Conservation (phyloP, 2,329 filamentous ascomycete genomes). For the Aspergillus pseudoviridinutans region DNA sequence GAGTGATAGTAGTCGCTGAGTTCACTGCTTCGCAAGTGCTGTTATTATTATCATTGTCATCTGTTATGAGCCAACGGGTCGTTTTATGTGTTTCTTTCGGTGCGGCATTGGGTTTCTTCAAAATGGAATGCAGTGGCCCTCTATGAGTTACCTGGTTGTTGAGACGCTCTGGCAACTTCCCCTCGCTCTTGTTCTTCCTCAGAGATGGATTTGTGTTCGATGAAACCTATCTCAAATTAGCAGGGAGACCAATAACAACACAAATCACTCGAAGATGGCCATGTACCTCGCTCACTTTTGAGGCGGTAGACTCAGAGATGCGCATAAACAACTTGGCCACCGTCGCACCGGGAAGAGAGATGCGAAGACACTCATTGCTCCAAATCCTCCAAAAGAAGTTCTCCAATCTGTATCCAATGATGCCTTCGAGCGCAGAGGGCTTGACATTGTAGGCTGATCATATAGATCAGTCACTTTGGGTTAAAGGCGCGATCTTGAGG, state of each 20-base stretch:
- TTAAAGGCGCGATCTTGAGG: neutral
- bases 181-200: neutral
- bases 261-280: neutral
- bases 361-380: constrained; percentile 37
- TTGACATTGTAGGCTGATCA: constrained; percentile 45
- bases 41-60: constrained; percentile 19
- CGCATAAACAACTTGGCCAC: constrained; percentile 43
- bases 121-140: constrained; percentile 31
- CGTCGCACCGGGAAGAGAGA: constrained; percentile 35
- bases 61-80: constrained; percentile 29
- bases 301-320: constrained; percentile 34
- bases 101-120: constrained; percentile 34
- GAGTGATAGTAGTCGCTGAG: constrained; percentile 17
- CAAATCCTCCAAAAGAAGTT: constrained; percentile 54
- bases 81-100: constrained; percentile 25
- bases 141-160: constrained; percentile 1
- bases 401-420: constrained; percentile 43
- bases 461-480: neutral
- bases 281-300: neutral
- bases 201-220: neutral
- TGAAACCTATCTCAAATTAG: neutral
- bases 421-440: constrained; percentile 39
- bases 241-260: neutral
- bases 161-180: neutral
- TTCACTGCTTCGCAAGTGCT: constrained; percentile 25